A percentile compares a stretch with the other conserved stretches of the same genome.
These are phyloP conservation scores for Ogataea nonfermentans DNA, from an alignment of 805 yeast genomes.

Conservation along the genomic window DNA sequence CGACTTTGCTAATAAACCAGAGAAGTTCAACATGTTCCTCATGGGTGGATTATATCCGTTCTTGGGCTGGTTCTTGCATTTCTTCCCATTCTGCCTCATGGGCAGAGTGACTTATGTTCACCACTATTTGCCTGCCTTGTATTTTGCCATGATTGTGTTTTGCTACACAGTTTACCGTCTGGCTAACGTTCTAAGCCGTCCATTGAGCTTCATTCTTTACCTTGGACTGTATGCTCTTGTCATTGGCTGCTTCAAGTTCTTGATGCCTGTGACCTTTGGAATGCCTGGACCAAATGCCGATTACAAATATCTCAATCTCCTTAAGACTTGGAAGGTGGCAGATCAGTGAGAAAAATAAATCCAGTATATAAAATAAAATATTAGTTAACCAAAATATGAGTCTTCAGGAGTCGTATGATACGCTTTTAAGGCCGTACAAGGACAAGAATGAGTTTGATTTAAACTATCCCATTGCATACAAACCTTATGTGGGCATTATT, in stretches of 20 bases:
- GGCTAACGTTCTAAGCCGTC: constrained; percentile 5
- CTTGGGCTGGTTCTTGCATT: constrained; percentile 88
- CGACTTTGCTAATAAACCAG: constrained; percentile 45
- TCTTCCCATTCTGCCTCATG: constrained; percentile 86
- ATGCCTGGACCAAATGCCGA: constrained; percentile 58
- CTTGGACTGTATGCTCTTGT: constrained; percentile 47
- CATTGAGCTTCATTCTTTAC: constrained; percentile 37
- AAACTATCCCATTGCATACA: constrained; percentile 35
- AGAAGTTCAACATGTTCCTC: constrained; percentile 35
- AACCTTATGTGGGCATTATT: constrained; percentile 34
- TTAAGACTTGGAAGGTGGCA: constrained; percentile 52
- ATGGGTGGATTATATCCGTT: constrained; percentile 82
- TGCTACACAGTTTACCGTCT: constrained; percentile 54
- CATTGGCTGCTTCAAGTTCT: constrained; percentile 55
- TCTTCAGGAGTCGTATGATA: constrained; percentile 25
- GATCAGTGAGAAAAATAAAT: constrained; percentile 10
- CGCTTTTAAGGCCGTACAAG: constrained; percentile 33
- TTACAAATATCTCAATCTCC: constrained; percentile 51
- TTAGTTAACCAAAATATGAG: constrained; percentile 17
- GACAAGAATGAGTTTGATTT: constrained; percentile 32
- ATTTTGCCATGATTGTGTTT: constrained; percentile 83
- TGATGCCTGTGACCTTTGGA: constrained; percentile 75
- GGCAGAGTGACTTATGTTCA: constrained; percentile 96
- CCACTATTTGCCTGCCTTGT: constrained; percentile 93
- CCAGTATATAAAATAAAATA: not conserved